Evolutionary conservation across 352 stramenopile genomes (phyloP), one percentile per base, ranked within the genome.

Genomic region (Detonula confervacea): DNA sequence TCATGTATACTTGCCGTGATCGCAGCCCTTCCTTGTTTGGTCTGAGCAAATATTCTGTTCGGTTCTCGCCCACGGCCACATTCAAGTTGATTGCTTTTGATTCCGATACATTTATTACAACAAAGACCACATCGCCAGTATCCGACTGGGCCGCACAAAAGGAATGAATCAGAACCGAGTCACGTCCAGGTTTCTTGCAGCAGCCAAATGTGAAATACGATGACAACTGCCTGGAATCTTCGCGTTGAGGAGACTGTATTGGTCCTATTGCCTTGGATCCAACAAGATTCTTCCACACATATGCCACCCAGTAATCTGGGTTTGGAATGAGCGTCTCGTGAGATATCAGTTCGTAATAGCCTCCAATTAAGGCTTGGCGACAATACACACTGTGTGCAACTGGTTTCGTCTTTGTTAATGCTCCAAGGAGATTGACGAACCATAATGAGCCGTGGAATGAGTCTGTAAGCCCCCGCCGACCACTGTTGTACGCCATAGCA

Each of bases 401-500:
- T 11, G 66, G 73, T 9, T 42, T 61, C 8, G 74, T 76, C 46
- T 87, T 77, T 11, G 73, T 29, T n/a, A 87, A 25, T 16, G 44
- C 46, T 37, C 75, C 80, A n/a, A 87, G 73, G 3, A 76, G 44
- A 64, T 87, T 72, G 4, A 61, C 47, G 56, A 74, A 84, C 80
- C 75, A 84, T 25, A 87, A 69, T 1, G 67, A 78, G n/a, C 69
- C 73, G 18, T 70, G 37, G 30, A 87, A 87, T 30, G 68, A 62
- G 42, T 87, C 65, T 29, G 64, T 87, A 0, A 82, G 30, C 1
- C 63, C 70, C 8, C 22, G 74, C 11, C 73, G 55, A 44, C 80
- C 80, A 46, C 60, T 78, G 49, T 87, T 81, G 59, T 84, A 87
- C 20, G 75, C 68, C 57, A 77, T 78, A 37, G 68, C 80, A n/a